Conservation (phyloP, 2,329 filamentous ascomycete genomes). For the Colletotrichum sp. region DNA sequence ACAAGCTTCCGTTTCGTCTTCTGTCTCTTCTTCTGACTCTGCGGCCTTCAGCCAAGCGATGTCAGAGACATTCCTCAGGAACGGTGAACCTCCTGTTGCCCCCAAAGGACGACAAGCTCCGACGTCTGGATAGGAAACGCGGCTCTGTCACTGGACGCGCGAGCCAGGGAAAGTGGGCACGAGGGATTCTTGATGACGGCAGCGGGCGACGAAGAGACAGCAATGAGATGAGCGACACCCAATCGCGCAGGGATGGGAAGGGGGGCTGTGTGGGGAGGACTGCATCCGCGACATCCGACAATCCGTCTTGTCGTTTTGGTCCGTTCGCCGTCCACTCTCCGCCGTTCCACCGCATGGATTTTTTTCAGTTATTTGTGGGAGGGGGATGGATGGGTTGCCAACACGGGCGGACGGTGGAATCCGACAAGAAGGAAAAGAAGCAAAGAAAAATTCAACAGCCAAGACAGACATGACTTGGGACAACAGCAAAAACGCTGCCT, state of each 20-base stretch:
- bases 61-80: not conserved
- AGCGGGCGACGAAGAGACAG: not conserved
- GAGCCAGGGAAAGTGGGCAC: not conserved
- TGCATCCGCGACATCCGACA: constrained; percentile 19
- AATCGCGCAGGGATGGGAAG: not conserved
- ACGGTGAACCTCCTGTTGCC: not conserved
- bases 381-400: not conserved
- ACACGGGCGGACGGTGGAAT: not conserved
- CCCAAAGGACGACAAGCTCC: not conserved
- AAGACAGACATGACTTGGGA: not conserved
- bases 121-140: not conserved
- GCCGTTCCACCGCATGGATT: not conserved
- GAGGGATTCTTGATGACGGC: constrained; percentile 10
- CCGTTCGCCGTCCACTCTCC: not conserved
- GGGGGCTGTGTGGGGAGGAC: not conserved
- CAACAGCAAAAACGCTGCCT: not conserved
- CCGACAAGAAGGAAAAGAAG: not conserved
- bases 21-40: not conserved
- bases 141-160: constrained; percentile 7
- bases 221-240: not conserved
- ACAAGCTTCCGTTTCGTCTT: not conserved
- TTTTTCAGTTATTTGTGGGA: not conserved
- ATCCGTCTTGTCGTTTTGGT: constrained; percentile 13
- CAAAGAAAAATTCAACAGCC: not conserved
- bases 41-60: not conserved